These are phyloP conservation scores for Paramarasmius palmivorus DNA, from an alignment of 1,284 basidiomycete genomes.

Conservation along the genomic window DNA sequence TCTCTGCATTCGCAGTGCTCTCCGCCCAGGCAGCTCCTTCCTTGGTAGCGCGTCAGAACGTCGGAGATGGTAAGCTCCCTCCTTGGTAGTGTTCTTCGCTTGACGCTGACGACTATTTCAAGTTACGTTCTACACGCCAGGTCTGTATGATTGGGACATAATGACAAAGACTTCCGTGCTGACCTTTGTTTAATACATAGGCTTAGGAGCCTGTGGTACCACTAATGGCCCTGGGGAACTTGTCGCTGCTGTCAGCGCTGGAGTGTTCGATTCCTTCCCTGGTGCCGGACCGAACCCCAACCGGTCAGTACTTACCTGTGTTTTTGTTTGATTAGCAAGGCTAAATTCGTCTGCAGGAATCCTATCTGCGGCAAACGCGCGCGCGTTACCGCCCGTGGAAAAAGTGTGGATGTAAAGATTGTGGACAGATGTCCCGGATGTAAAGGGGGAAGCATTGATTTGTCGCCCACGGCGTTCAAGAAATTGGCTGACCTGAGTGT, in stretches of 20 bases:
- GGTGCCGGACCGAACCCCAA: conserved; percentile 12
- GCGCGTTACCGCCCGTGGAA: conserved; percentile 9
- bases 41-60: background rate
- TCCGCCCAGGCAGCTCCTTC: background rate
- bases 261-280: conserved; percentile 11
- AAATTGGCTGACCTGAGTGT: conserved; percentile 12
- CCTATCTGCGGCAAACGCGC: conserved; percentile 11
- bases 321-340: background rate
- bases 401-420: conserved; percentile 19
- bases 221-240: conserved; percentile 12
- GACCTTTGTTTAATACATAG: background rate
- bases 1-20: background rate
- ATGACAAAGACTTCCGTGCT: conserved; percentile 15
- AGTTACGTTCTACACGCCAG: conserved; percentile 14
- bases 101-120: background rate
- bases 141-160: too few species aligned
- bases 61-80: background rate
- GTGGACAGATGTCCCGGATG: conserved; percentile 25
- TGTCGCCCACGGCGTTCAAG: conserved; percentile 24
- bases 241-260: conserved; percentile 9
- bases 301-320: background rate
- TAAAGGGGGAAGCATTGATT: conserved; percentile 20
- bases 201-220: conserved; percentile 12
- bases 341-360: conserved; percentile 1
- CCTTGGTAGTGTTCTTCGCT: too few species aligned